Conservation (phyloP, 2,329 filamentous ascomycete genomes). For the Venturia asperata region DNA sequence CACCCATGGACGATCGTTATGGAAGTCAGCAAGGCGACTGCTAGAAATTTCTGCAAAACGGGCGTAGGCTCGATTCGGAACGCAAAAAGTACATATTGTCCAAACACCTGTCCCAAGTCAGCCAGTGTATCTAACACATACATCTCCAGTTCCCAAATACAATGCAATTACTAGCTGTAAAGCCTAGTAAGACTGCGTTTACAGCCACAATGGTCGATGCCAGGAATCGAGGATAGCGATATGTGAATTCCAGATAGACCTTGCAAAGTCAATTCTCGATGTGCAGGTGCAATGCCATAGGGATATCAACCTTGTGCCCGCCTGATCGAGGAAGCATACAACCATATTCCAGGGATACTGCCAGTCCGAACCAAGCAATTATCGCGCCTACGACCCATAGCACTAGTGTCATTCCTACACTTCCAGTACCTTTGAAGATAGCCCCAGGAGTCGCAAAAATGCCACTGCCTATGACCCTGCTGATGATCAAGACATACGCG, state of each 20-base stretch:
- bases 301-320: slow-evolving; percentile 44
- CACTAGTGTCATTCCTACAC: slow-evolving; percentile 55
- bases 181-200: slow-evolving; percentile 51
- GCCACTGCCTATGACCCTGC: slow-evolving; percentile 52
- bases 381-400: slow-evolving; percentile 58
- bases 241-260: slow-evolving; percentile 61
- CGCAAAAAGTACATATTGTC: slow-evolving; percentile 54
- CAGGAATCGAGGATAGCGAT: slow-evolving; percentile 53
- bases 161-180: slow-evolving; percentile 58
- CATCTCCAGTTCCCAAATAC: slow-evolving; percentile 29
- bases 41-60: slow-evolving; percentile 45
- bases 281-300: slow-evolving; percentile 47
- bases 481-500: slow-evolving; percentile 21
- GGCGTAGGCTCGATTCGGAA: slow-evolving; percentile 42
- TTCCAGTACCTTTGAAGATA: slow-evolving; percentile 52
- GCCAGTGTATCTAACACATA: background rate
- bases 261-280: slow-evolving; percentile 40
- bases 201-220: slow-evolving; percentile 50
- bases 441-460: slow-evolving; percentile 58
- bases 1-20: slow-evolving; percentile 55
- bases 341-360: slow-evolving; percentile 61
- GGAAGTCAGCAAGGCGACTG: slow-evolving; percentile 48
- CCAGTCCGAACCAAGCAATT: slow-evolving; percentile 55
- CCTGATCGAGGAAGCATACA: slow-evolving; percentile 49
- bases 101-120: slow-evolving; percentile 35